These are phyloP conservation scores for Kitagawia praeruptora DNA, from an alignment of 129 eudicot species.

Conservation along the genomic window DNA sequence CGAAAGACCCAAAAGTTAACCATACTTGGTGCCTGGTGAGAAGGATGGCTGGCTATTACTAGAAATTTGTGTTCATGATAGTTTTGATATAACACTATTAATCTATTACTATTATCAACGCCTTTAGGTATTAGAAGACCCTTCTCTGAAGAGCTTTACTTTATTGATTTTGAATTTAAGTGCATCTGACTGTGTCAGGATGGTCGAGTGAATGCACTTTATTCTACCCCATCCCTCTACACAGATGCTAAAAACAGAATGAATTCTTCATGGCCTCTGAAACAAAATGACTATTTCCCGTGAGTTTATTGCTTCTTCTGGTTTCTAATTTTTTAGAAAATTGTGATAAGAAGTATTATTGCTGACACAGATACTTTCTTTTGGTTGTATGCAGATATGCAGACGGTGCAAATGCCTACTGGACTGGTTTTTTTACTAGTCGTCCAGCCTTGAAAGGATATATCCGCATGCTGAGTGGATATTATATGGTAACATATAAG, in stretches of 20 bases:
- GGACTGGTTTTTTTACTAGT: conserved; percentile 86
- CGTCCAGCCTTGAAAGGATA: conserved; percentile 85
- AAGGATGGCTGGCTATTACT: background rate
- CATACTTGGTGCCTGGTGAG: background rate
- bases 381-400: conserved; percentile 58
- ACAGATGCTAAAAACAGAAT: conserved; percentile 74
- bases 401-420: conserved; percentile 55
- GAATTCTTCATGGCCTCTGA: conserved; percentile 74
- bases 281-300: conserved; percentile 84
- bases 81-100: background rate
- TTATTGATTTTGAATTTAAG: background rate
- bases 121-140: background rate
- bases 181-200: conserved; percentile 42
- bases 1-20: background rate
- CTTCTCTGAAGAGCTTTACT: background rate
- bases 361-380: background rate
- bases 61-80: background rate
- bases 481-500: conserved; percentile 49
- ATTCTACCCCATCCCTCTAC: conserved; percentile 85
- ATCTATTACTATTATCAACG: background rate
- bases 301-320: conserved; percentile 22
- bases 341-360: background rate
- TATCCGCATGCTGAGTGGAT: conserved; percentile 78
- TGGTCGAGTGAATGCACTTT: conserved; percentile 80
- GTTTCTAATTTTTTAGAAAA: conserved; percentile 1